phyloP scores from a whole-genome alignment of 306 rosid genomes.

The Benincasa hispida region DNA sequence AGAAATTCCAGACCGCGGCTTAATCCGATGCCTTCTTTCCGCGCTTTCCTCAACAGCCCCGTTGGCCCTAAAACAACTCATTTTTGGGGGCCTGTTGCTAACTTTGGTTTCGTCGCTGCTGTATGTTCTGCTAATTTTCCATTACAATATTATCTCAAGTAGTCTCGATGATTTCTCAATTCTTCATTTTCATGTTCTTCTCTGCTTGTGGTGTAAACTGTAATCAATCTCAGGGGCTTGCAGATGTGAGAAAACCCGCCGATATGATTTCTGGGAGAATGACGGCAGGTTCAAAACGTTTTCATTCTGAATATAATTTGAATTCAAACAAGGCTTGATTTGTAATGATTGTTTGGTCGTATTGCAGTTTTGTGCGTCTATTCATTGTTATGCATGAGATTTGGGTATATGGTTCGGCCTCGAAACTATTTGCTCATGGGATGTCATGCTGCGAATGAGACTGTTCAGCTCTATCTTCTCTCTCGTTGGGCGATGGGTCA shows the following conservation, averaged over 20 bases:
- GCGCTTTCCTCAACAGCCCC: slow-evolving; percentile 83
- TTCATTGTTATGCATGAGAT: slow-evolving; percentile 55
- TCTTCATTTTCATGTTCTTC: background rate
- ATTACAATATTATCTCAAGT: background rate
- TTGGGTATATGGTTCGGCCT: slow-evolving; percentile 71
- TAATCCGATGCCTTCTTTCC: slow-evolving; percentile 50
- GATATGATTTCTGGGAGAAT: slow-evolving; percentile 94
- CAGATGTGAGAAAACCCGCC: slow-evolving; percentile 80
- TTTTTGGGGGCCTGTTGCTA: slow-evolving; percentile 98
- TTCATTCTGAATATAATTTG: background rate
- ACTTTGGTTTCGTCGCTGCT: slow-evolving; percentile 94
- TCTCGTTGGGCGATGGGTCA: slow-evolving; percentile 61
- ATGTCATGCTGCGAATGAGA: slow-evolving; percentile 64
- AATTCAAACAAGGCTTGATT: background rate
- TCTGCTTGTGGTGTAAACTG: background rate
- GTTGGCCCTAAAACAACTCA: slow-evolving; percentile 92
- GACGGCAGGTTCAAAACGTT: slow-evolving; percentile 56
- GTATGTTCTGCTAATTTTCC: background rate
- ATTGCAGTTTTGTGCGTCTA: slow-evolving; percentile 59
- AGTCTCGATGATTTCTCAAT: background rate
- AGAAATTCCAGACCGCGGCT: background rate
- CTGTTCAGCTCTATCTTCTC: slow-evolving; percentile 52
- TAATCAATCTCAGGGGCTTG: slow-evolving; percentile 48
- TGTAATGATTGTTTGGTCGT: background rate
- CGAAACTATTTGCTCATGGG: slow-evolving; percentile 51